Percentiles rank a stretch among this genome's conserved stretches.
These are phyloP conservation scores for Fusarium sp. DNA, from an alignment of 2,329 filamentous ascomycete genomes.

Conservation along the genomic window DNA sequence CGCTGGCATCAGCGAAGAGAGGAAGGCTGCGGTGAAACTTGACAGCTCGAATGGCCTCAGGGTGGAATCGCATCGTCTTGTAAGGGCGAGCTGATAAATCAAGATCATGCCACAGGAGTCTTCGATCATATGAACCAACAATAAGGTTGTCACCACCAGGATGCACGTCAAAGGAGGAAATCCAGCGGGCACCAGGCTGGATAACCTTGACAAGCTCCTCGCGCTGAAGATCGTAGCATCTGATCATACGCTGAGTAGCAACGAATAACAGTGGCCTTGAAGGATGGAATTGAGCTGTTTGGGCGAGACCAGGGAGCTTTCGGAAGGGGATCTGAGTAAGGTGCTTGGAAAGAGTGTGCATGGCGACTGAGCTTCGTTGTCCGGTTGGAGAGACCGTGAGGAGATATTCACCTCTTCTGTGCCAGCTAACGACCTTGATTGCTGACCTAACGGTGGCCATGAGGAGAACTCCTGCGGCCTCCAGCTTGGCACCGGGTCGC, in stretches of 20 bases:
- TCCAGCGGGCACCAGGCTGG: slow-evolving; percentile 92
- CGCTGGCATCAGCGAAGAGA: slow-evolving; percentile 92
- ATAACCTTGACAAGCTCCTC: slow-evolving; percentile 94
- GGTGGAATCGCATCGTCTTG: slow-evolving; percentile 96
- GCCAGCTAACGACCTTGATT: slow-evolving; percentile 92
- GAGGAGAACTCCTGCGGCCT: slow-evolving; percentile 81
- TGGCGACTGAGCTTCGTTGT: slow-evolving; percentile 83
- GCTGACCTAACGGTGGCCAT: slow-evolving; percentile 82
- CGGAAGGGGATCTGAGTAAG: slow-evolving; percentile 95
- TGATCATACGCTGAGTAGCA: slow-evolving; percentile 91
- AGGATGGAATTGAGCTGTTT: slow-evolving; percentile 94
- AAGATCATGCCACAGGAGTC: slow-evolving; percentile 95
- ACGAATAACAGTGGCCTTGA: slow-evolving; percentile 94
- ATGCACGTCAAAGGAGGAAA: slow-evolving; percentile 93
- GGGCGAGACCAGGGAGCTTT: slow-evolving; percentile 76
- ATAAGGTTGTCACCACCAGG: slow-evolving; percentile 93
- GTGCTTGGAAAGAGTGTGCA: slow-evolving; percentile 95
- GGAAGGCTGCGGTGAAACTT: slow-evolving; percentile 85
- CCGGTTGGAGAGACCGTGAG: slow-evolving; percentile 87
- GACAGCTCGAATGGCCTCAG: slow-evolving; percentile 89
- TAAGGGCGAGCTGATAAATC: slow-evolving; percentile 91
- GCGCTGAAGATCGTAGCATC: slow-evolving; percentile 91
- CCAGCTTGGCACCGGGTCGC: slow-evolving; percentile 77
- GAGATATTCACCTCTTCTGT: slow-evolving; percentile 93
- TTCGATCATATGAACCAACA: slow-evolving; percentile 92